Evolutionary conservation across 2,329 filamentous ascomycete genomes (phyloP).

Genomic region (Pseudogymnoascus sp.): DNA sequence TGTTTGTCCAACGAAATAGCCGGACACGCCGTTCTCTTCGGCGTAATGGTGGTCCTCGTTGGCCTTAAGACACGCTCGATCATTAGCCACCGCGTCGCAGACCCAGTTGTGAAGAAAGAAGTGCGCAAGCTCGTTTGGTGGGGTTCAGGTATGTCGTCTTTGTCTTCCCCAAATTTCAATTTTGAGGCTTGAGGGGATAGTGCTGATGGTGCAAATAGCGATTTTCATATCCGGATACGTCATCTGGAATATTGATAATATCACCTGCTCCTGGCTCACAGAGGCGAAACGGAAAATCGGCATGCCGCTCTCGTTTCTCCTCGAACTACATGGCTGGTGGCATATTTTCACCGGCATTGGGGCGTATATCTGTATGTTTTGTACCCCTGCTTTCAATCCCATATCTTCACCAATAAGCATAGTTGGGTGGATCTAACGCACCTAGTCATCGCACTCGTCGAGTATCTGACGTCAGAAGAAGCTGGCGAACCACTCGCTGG

Average conservation of each 20-base stretch:
- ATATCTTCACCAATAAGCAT: background rate
- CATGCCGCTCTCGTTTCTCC: constrained; percentile 45
- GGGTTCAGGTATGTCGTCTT: constrained; percentile 20
- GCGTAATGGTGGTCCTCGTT: constrained; percentile 22
- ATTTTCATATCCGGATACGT: constrained; percentile 39
- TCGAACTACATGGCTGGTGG: constrained; percentile 60
- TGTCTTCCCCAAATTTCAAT: no score
- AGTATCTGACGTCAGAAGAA: constrained; percentile 29
- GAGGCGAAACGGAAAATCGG: constrained; percentile 38
- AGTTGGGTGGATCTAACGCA: constrained; percentile 14
- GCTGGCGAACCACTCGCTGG: constrained; percentile 23
- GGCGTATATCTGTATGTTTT: constrained; percentile 32
- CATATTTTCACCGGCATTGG: constrained; percentile 52
- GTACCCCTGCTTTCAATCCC: background rate
- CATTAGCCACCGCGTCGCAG: constrained; percentile 21
- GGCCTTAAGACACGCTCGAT: constrained; percentile 23
- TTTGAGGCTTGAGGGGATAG: background rate
- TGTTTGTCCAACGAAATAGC: constrained; percentile 23
- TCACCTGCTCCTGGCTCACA: constrained; percentile 43
- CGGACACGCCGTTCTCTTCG: constrained; percentile 24
- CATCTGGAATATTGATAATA: constrained; percentile 51
- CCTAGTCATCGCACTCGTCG: constrained; percentile 27
- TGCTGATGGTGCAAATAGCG: constrained; percentile 14
- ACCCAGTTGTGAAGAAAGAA: constrained; percentile 20
- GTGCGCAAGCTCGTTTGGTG: constrained; percentile 21